Base-by-base conservation (phyloP, 2,329 filamentous ascomycete genomes). In the Penicillium griseofulvum region DNA sequence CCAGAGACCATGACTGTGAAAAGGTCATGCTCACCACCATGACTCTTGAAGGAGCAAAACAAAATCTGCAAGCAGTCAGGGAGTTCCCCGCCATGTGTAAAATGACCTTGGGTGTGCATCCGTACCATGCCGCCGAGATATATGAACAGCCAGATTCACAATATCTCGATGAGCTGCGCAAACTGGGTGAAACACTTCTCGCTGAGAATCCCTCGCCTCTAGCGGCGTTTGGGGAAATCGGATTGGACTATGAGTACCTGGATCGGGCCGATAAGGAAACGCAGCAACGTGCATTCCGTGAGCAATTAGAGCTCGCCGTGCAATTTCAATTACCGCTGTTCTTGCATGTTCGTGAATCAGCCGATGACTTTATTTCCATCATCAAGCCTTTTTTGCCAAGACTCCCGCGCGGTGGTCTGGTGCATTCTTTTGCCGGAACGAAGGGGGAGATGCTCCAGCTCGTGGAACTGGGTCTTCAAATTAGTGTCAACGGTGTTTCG, bases 371-470 rank as follows among this genome's bases (percentile, higher is more conserved):
- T 29, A 68, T 77, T 1, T 56, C 60, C 0, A 72, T 77, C 16
- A 69, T 82, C 9, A 63, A 61, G 14, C 72, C 74, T 0, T 81
- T 79, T 54, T 26, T 77, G 0, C 42, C 64, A 0, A 59, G 56
- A 4, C 62, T 80, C 4, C 74, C 75, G 3, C 65, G 68, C 2
- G 60, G 68, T 4, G 92, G 89, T 5, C 83, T 96, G 11, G 92
- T 97, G 47, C 92, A 97, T 75, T 91, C 87, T 65, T 96, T 96
- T 68, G 96, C 91, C 0, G 92, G 91, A 5, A 88, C 89, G 0
- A 73, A 69, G 4, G 62, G 65, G 4, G 73, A 80, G 57, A 80
- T 80, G 78, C 59, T 66, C 28, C 57, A 50, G 16, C 59, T 78
- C 0, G 63, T 72, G 2, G 62, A 60, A 0, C 58, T 79, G 34